Evolutionary conservation across 257 asterid species (phyloP), one percentile per base, ranked within the genome.

Genomic region (Gentiana dahurica): DNA sequence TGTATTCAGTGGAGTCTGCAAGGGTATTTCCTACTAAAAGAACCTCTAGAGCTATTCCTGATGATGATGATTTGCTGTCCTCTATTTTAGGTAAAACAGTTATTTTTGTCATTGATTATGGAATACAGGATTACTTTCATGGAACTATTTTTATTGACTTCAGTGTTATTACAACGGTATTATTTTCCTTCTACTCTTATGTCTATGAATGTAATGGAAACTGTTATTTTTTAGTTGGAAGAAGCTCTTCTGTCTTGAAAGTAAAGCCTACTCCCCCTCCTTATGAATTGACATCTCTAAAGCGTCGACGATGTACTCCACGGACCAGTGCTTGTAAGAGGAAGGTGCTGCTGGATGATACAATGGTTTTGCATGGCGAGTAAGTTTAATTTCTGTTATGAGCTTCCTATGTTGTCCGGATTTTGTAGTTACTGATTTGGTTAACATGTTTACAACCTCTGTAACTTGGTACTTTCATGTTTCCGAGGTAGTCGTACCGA

Each of bases 331-430:
- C 82, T 55, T 63, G 73, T 63, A 91, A 91, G 80, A 79, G 96
- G 81, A 91, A 83, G 81, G 75, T 85, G 60, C 90, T 81, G 36
- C 77, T 85, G 84, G 98, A 91, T 62, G 98, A 91, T 43, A 73
- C 89, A 36, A 91, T 91, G 98, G 98, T 87, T 74, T 76, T 91
- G 83, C 98, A 91, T 46, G 98, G 98, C 72, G 98, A 90, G 98
- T 90, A 90, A 70, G 98, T 77, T 68, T 59, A 47, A 56, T 34
- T 53, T 34, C 54, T 67, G 59, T 13, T n/a, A n/a, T 44, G 10
- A 45, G 12, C 2, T 34, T 7, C 24, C 12, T 3, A 24, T 24
- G 24, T 24, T 24, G 24, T 24, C 24, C 24, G 24, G 24, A 24
- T 24, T 24, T 24, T 24, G 24, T 24, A 24, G 24, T 24, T 24